Evolutionary conservation across 805 yeast genomes (phyloP), one percentile per base, ranked within the genome.

Genomic region (Tetrapisispora iriomotensis): DNA sequence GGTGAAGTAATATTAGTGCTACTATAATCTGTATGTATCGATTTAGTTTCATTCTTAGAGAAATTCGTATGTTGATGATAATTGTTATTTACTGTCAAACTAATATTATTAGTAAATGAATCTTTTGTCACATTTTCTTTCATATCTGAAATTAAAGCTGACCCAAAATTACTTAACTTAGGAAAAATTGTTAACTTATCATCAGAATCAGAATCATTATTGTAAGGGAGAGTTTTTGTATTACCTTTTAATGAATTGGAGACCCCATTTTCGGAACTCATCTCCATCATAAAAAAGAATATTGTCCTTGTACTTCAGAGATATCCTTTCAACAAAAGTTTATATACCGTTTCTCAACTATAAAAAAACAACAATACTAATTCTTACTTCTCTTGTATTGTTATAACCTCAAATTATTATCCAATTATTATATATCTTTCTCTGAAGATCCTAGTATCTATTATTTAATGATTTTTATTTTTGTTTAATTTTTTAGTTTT

Each of bases 81-180:
- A 17, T 8, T 26, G 9, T 20, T 17, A 21, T 17, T 38, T 22
- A 26, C 22, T 13, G 22, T 31, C 3, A 12, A 13, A 6, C 14
- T n/a, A n/a, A n/a, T 25, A 19, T 18, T 14, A 17, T 33, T 28
- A 3, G 29, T 27, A 19, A 24, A 10, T 17, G 29, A 12, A 21
- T 34, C 29, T 9, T 22, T 26, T 9, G 43, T 20, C 10, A 22
- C 18, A 28, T 31, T 37, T 4, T 35, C 39, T 9, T 37, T 38
- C 15, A 34, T 42, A 19, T 34, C 19, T 15, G 47, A 45, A 10
- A 57, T 39, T 38, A 56, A 36, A 8, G 60, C 61, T n/a, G 61
- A 55, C 6, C 58, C 61, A 45, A 53, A 58, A 39, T 54, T 44
- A 40, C 62, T 58, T 23, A 58, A 35, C 27, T 49, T 47, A 12